Conservation (phyloP, 1,284 basidiomycete species). For the Cutaneotrichosporon sp. region DNA sequence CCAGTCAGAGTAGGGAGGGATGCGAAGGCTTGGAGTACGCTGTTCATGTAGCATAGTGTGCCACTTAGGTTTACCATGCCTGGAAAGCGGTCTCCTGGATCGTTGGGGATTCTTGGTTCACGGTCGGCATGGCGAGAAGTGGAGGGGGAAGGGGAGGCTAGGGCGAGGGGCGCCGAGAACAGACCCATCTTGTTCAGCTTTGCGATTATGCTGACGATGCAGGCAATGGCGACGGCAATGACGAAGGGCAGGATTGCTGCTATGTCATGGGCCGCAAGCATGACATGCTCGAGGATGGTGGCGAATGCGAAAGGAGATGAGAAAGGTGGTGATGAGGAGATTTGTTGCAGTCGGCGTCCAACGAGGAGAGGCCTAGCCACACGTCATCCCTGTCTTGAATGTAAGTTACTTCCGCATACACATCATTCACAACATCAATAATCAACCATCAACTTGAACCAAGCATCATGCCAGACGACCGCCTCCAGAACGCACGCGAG, state of each 20-base stretch:
- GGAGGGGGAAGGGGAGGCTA: conserved; percentile 1
- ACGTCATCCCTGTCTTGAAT: not conserved
- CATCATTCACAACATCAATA: conserved; percentile 1
- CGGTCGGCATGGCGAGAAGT: not conserved
- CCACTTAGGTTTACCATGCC: conserved; percentile 91
- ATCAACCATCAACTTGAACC: not conserved
- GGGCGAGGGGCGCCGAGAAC: conserved; percentile 12
- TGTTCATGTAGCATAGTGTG: conserved; percentile 93
- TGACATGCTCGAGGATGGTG: conserved; percentile 10
- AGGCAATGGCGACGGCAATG: conserved; percentile 6
- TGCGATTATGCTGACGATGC: not conserved
- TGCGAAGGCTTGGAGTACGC: conserved; percentile 83
- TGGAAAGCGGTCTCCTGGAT: conserved; percentile 58
- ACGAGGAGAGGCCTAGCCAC: not conserved
- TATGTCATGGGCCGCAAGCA: conserved; percentile 18
- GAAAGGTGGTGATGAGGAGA: not conserved
- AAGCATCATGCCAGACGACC: conserved; percentile 23
- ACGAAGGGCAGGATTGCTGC: conserved; percentile 11
- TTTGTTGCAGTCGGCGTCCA: too few species aligned
- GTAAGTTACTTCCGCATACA: conserved; percentile 2
- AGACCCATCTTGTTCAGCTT: conserved; percentile 16
- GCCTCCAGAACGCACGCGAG: conserved; percentile 48
- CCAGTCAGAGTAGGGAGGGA: conserved; percentile 74
- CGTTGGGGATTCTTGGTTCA: conserved; percentile 1
- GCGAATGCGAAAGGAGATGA: not conserved